Evolutionary conservation across 805 yeast species (phyloP).

Genomic region (Ogataea degrootiae): DNA sequence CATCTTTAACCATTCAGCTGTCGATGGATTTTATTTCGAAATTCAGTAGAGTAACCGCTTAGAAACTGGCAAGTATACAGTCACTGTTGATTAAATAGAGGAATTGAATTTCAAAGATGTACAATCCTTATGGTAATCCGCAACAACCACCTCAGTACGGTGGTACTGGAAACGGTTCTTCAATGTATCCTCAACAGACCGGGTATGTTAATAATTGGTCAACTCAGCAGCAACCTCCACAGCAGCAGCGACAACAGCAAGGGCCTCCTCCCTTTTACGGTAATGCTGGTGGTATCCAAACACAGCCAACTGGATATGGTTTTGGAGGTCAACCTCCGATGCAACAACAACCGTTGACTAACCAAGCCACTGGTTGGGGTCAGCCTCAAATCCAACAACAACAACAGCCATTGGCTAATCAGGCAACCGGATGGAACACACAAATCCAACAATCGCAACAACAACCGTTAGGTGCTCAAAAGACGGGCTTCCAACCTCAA

Average conservation of each 20-base stretch:
- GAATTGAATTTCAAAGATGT: slow-evolving; percentile 11
- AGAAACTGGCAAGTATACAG: too few relatives aligned
- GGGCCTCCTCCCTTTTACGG: slow-evolving; percentile 25
- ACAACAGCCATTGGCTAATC: slow-evolving; percentile 11
- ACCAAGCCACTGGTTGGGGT: slow-evolving; percentile 12
- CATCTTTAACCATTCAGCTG: too few relatives aligned
- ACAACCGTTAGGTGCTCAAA: slow-evolving; percentile 18
- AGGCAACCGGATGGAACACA: slow-evolving; percentile 20
- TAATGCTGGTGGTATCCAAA: slow-evolving; percentile 14
- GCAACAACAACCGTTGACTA: slow-evolving; percentile 6
- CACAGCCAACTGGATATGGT: slow-evolving; percentile 39
- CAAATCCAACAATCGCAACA: slow-evolving; percentile 11
- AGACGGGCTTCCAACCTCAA: slow-evolving; percentile 25
- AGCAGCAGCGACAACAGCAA: slow-evolving; percentile 33
- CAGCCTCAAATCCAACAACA: slow-evolving; percentile 13
- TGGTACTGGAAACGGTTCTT: slow-evolving; percentile 2
- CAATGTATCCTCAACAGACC: slow-evolving; percentile 20
- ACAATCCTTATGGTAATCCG: slow-evolving; percentile 20
- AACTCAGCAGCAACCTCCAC: slow-evolving; percentile 18
- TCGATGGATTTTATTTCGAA: too few relatives aligned
- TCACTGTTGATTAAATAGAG: not conserved
- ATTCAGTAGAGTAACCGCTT: too few relatives aligned
- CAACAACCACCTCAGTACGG: slow-evolving; percentile 19
- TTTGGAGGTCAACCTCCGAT: slow-evolving; percentile 23
- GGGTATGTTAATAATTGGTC: slow-evolving; percentile 22